These are phyloP conservation scores for Colletotrichum incanum DNA, from an alignment of 2,329 filamentous ascomycete species.

Conservation along the genomic window DNA sequence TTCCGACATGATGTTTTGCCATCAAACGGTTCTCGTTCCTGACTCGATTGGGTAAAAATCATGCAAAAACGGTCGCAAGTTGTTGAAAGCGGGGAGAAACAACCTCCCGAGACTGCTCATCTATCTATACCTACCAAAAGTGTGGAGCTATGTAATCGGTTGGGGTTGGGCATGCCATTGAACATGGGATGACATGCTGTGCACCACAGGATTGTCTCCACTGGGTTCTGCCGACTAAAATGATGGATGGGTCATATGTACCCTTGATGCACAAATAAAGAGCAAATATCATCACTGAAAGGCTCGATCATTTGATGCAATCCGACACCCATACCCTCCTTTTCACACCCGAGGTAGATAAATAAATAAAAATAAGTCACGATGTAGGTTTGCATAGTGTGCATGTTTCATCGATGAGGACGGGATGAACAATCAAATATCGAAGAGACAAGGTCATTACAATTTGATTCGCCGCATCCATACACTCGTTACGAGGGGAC, in stretches of 20 bases:
- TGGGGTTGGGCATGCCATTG: neutral
- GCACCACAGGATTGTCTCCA: neutral
- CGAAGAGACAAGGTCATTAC: too few relatives aligned
- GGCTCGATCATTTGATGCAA: too few relatives aligned
- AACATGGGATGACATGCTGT: conserved; percentile 8
- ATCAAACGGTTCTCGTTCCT: neutral
- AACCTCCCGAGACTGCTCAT: conserved; percentile 22
- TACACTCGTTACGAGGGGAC: too few relatives aligned
- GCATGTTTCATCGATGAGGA: too few relatives aligned
- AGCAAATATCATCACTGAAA: neutral
- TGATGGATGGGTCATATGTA: neutral
- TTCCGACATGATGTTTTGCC: conserved; percentile 22
- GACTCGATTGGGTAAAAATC: too few relatives aligned
- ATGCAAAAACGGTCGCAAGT: neutral
- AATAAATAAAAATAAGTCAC: too few relatives aligned
- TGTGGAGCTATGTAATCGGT: neutral
- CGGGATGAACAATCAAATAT: too few relatives aligned
- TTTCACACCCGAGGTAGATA: too few relatives aligned
- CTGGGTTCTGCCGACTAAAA: neutral
- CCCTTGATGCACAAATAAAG: neutral
- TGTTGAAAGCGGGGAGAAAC: conserved; percentile 13
- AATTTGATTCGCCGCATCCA: neutral
- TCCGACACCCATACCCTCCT: too few relatives aligned
- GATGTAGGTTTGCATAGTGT: neutral
- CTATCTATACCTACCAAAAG: neutral